A percentile compares a stretch with the other conserved stretches of the same genome.
These are phyloP conservation scores for Heliamphora exappendiculata DNA, from an alignment of 148 eudicot species.

Conservation along the genomic window DNA sequence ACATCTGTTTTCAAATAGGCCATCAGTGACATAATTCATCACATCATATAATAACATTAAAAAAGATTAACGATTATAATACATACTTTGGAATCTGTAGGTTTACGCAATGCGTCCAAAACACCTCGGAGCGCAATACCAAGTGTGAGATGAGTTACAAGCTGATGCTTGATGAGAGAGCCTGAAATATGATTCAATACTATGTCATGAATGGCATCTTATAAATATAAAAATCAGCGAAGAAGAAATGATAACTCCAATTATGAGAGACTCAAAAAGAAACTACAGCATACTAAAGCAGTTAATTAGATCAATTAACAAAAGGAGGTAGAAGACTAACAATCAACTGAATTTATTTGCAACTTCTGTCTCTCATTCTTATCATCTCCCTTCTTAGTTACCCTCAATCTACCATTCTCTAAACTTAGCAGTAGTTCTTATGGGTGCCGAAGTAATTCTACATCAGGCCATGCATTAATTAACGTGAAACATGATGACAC, in stretches of 20 bases:
- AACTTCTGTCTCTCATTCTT: neutral
- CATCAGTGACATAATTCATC: neutral
- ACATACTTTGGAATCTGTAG: slow-evolving; percentile 81
- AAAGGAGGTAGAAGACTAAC: neutral
- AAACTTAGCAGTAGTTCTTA: neutral
- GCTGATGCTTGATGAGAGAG: slow-evolving; percentile 78
- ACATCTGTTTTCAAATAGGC: slow-evolving; percentile 54
- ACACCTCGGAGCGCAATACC: slow-evolving; percentile 91
- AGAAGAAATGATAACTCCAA: slow-evolving; percentile 1
- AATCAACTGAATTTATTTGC: neutral
- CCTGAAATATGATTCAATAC: slow-evolving; percentile 40
- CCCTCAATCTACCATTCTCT: too few species aligned
- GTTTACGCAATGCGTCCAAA: slow-evolving; percentile 80
- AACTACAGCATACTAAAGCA: slow-evolving; percentile 1
- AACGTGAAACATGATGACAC: neutral
- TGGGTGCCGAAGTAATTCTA: neutral
- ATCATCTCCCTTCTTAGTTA: too few species aligned
- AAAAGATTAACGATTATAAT: neutral
- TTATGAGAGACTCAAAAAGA: neutral
- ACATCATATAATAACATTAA: neutral
- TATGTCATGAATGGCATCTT: neutral
- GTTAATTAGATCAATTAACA: neutral
- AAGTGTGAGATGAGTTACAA: slow-evolving; percentile 84
- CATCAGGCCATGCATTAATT: neutral
- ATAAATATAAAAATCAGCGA: neutral